phyloP scores from a whole-genome alignment of 768 basidiomycete species.

The Lentinula detonsa region DNA sequence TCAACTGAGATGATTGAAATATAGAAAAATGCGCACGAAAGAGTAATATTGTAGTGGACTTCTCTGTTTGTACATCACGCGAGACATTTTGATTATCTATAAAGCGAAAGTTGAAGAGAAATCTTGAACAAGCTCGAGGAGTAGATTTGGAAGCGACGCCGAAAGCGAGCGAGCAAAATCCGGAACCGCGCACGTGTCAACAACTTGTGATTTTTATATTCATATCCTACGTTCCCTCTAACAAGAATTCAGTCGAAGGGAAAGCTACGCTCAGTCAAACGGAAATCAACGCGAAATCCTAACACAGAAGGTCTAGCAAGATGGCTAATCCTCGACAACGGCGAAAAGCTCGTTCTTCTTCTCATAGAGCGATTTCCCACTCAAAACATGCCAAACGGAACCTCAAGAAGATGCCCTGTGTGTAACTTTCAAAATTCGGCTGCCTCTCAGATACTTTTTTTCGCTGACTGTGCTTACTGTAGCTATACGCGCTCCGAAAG shows the following conservation, averaged over 20 bases:
- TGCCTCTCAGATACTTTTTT: not conserved
- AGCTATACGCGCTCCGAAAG: conserved; percentile 80
- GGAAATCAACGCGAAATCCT: not conserved
- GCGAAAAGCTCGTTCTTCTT: conserved; percentile 73
- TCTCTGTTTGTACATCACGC: conserved; percentile 31
- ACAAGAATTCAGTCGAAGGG: not conserved
- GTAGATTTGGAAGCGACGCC: not conserved
- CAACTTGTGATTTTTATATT: not conserved
- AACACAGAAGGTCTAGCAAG: not conserved
- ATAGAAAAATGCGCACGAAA: conserved; percentile 24
- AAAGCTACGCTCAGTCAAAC: not conserved
- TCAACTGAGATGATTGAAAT: not conserved
- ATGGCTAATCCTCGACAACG: conserved; percentile 97
- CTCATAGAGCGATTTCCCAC: conserved; percentile 69
- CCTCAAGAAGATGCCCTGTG: conserved; percentile 74
- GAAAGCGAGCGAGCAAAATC: not conserved
- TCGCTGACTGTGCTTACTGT: conserved; percentile 8
- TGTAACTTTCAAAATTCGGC: conserved; percentile 18
- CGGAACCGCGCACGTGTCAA: not conserved
- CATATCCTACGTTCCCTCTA: too few relatives aligned
- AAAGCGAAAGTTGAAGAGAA: too few relatives aligned
- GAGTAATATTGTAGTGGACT: conserved; percentile 29
- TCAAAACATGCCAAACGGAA: conserved; percentile 70
- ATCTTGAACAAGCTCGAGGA: not conserved
- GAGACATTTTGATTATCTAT: conserved; percentile 30